phyloP scores from a whole-genome alignment of 768 basidiomycete species.

The Sarcomyxa edulis region DNA sequence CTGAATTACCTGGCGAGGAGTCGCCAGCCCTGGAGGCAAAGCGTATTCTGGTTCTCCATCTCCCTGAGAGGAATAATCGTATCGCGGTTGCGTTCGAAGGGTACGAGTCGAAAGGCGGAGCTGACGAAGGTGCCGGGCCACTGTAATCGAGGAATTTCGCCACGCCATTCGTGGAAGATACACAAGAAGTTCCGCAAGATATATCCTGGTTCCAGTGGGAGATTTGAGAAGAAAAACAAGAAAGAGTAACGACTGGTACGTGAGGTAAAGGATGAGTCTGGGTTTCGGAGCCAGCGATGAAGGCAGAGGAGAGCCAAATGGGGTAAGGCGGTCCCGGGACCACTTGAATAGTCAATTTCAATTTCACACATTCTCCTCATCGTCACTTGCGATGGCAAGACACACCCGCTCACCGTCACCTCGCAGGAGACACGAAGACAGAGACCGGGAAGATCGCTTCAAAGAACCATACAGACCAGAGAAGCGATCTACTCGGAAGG shows the following conservation, averaged over 20 bases:
- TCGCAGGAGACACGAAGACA: conserved; percentile 31
- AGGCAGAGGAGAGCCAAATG: too few relatives aligned
- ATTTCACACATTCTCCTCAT: not conserved
- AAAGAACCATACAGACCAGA: conserved; percentile 30
- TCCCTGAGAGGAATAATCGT: conserved; percentile 31
- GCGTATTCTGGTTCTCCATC: conserved; percentile 26
- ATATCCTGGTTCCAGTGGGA: too few relatives aligned
- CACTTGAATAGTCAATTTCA: not conserved
- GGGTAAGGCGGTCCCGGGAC: too few relatives aligned
- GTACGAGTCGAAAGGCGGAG: conserved; percentile 1
- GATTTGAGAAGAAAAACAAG: too few relatives aligned
- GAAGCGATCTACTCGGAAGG: conserved; percentile 21
- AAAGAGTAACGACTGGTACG: too few relatives aligned
- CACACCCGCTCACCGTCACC: conserved; percentile 51
- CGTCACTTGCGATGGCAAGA: conserved; percentile 40
- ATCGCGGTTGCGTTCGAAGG: conserved; percentile 57
- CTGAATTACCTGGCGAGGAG: conserved; percentile 44
- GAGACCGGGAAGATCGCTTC: conserved; percentile 29
- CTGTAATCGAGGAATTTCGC: not conserved
- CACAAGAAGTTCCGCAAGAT: too few relatives aligned
- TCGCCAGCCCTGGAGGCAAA: conserved; percentile 47
- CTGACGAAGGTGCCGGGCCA: not conserved
- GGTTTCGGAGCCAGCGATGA: too few relatives aligned
- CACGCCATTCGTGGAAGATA: too few relatives aligned
- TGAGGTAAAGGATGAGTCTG: too few relatives aligned